Base-by-base conservation (phyloP, 2,329 filamentous ascomycete species). In the Eutypella sp. region DNA sequence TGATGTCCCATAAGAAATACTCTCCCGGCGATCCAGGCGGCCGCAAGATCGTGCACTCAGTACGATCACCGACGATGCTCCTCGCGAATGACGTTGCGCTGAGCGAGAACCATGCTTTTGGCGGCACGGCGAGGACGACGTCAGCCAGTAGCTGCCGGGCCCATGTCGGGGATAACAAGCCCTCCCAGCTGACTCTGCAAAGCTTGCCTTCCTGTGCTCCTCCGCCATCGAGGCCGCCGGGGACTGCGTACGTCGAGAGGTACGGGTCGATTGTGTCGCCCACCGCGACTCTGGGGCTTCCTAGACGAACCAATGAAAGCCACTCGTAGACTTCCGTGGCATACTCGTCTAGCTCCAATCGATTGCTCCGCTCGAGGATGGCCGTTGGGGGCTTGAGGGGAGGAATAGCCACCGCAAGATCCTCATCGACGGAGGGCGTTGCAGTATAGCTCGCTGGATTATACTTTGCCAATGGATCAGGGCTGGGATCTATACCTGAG, bases 311-410 rank as follows among this genome's bases (percentile, higher is more conserved):
- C n/a, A 95, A 66, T 2, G 82, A 82, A 1, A 92, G 60, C 83
- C 85, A 93, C 66, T 93, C 88, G 52, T 90, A 82, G 11, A 85
- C 60, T 16, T 84, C 81, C 0, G 76, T 72, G 1, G 79, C 77
- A 49, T 75, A 75, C 19, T 89, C 81, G 47, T 86, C 81, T 29
- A 87, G 70, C 7, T 78, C 74, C 36, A 71, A 67, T 42, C 67
- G 63, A 33, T 71, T 70, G 29, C 66, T 55, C 2, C 60, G 51
- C 40, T 65, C 54, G 36, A 72, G 55, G 15, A 64, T 50, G 13
- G 58, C 53, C 9, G 55, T 45, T 3, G 63, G 57, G 5, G 65
- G 60, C 25, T 55, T 62, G 4, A 73, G 52, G 2, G 52, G 51
- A 51, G 70, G 59, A 60, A 70, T 44, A 5, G 53, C 49, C n/a